Percentiles rank a stretch among this genome's conserved stretches.
Evolutionary conservation across 768 basidiomycete genomes (phyloP).

Genomic region (Floccularia luteovirens): DNA sequence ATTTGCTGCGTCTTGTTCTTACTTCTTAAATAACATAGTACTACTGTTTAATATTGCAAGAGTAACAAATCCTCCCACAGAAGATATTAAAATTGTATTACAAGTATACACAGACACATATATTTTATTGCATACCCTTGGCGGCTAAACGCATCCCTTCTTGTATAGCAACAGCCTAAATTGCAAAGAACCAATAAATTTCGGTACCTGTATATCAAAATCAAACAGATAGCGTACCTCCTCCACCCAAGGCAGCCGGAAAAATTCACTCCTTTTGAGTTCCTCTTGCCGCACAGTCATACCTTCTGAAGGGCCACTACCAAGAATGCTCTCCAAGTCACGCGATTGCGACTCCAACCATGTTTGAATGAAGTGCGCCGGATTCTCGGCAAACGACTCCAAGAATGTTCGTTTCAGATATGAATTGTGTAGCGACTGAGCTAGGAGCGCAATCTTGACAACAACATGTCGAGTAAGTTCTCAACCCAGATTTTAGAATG

Average conservation of each 20-base stretch:
- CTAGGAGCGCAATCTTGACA: slow-evolving; percentile 82
- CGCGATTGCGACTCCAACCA: slow-evolving; percentile 92
- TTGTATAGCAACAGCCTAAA: slow-evolving; percentile 74
- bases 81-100: not conserved
- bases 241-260: slow-evolving; percentile 88
- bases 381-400: slow-evolving; percentile 71
- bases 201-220: slow-evolving; percentile 2
- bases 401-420: slow-evolving; percentile 85
- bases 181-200: not conserved
- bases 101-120: not conserved
- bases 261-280: slow-evolving; percentile 82
- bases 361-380: slow-evolving; percentile 75
- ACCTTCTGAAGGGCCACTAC: slow-evolving; percentile 77
- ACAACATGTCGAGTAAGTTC: not conserved
- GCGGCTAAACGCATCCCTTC: slow-evolving; percentile 69
- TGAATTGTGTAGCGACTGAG: slow-evolving; percentile 82
- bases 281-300: slow-evolving; percentile 83
- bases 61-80: no score
- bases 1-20: no score
- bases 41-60: no score
- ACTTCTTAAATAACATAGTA: no score
- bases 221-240: slow-evolving; percentile 28
- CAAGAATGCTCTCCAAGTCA: slow-evolving; percentile 85
- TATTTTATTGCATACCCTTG: slow-evolving; percentile 26
- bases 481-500: slow-evolving; percentile 1